Conservation (phyloP, 208 protist genomes). For the Leptomonas pyrrhocoris region DNA sequence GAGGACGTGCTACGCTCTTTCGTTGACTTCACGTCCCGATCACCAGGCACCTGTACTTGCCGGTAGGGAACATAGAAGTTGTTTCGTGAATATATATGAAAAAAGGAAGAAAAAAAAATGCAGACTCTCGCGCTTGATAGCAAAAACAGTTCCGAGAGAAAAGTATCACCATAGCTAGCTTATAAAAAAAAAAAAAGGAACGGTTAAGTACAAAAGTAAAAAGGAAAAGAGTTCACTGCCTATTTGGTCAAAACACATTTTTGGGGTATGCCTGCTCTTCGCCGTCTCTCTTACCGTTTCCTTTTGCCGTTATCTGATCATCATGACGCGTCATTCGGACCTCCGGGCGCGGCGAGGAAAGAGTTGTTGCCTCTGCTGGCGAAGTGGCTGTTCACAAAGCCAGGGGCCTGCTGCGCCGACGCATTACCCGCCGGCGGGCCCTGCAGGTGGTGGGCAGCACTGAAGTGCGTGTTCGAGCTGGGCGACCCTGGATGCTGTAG, state of each 20-base stretch:
- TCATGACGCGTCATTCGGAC: not conserved
- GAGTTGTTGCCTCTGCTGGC: constrained; percentile 16
- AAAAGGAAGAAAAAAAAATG: not conserved
- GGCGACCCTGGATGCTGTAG: constrained; percentile 16
- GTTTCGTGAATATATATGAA: not conserved
- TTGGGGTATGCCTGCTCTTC: no score
- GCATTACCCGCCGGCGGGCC: constrained; percentile 1
- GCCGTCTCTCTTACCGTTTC: not conserved
- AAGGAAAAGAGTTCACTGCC: no score
- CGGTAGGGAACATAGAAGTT: no score
- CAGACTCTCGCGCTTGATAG: not conserved
- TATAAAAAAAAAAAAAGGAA: constrained; percentile 17
- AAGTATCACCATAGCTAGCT: not conserved
- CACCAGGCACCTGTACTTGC: no score
- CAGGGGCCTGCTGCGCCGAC: constrained; percentile 5
- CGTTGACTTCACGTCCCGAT: not conserved
- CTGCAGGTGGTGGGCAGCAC: constrained; percentile 23
- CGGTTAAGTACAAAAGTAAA: constrained; percentile 4
- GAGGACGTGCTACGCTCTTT: not conserved
- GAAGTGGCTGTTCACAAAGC: constrained; percentile 29
- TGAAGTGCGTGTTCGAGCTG: constrained; percentile 28
- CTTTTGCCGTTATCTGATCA: not conserved
- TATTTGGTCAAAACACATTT: no score
- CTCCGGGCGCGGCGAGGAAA: constrained; percentile 18
- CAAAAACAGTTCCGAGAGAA: not conserved